Evolutionary conservation across 208 protist genomes (phyloP).

Genomic region (Hexamita inflata): DNA sequence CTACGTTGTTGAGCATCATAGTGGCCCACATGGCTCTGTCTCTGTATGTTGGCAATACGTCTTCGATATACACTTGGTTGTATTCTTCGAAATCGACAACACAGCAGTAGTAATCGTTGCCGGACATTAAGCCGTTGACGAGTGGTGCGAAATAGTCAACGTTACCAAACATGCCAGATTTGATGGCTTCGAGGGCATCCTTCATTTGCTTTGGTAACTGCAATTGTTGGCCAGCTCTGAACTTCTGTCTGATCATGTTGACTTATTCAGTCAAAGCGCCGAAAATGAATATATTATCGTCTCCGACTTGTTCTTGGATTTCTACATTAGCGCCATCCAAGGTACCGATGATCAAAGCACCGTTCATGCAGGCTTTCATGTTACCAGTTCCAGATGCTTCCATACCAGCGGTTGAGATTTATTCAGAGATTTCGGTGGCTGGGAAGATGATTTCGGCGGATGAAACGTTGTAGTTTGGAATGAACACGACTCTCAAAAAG

Average conservation of each 20-base stretch:
- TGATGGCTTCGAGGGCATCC: constrained; percentile 47
- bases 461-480: constrained; percentile 67
- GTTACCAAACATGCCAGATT: constrained; percentile 50
- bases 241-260: not conserved
- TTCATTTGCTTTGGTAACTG: constrained; percentile 34
- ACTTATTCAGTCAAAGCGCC: constrained; percentile 51
- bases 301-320: constrained; percentile 57
- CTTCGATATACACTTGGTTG: constrained; percentile 40
- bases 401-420: constrained; percentile 61
- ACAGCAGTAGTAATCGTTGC: constrained; percentile 53
- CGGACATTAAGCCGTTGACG: constrained; percentile 40
- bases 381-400: constrained; percentile 61
- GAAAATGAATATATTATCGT: constrained; percentile 64
- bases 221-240: constrained; percentile 22
- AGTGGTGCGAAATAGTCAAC: constrained; percentile 45
- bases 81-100: constrained; percentile 54
- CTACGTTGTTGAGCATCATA: constrained; percentile 46
- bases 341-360: constrained; percentile 62
- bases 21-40: constrained; percentile 46
- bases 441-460: constrained; percentile 65
- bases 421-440: constrained; percentile 60
- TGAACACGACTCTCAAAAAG: constrained; percentile 60
- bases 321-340: constrained; percentile 68
- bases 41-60: constrained; percentile 47
- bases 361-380: constrained; percentile 70